Evolutionary conservation across 306 rosid genomes (phyloP).

Genomic region (Erythrophleum fordii): DNA sequence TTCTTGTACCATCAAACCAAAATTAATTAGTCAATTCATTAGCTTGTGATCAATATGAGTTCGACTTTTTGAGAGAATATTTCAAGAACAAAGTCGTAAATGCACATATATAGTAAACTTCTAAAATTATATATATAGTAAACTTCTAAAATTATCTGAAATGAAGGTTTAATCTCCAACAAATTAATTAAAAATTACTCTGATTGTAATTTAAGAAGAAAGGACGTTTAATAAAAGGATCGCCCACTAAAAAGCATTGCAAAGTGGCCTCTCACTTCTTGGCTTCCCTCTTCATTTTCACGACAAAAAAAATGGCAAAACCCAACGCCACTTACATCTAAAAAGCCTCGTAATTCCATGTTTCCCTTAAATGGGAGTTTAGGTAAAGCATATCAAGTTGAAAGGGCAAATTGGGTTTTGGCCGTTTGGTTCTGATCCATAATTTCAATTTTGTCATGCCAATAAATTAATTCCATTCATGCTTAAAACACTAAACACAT

Average conservation of each 20-base stretch:
- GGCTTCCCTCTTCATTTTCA: constrained; percentile 34
- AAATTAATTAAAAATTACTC: not conserved
- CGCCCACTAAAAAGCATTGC: not conserved
- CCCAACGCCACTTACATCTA: constrained; percentile 2
- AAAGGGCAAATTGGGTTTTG: constrained; percentile 14
- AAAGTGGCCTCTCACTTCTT: constrained; percentile 24
- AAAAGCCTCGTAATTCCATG: not conserved
- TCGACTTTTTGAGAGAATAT: no score
- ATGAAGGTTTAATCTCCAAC: not conserved
- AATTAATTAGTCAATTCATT: no score
- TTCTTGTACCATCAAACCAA: not conserved
- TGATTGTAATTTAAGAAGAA: not conserved
- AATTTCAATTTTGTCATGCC: not conserved
- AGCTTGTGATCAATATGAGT: no score
- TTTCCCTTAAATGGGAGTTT: constrained; percentile 12
- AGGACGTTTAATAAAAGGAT: constrained; percentile 4
- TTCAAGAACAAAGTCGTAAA: no score
- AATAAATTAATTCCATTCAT: constrained; percentile 21
- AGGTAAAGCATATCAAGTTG: not conserved
- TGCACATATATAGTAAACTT: not conserved
- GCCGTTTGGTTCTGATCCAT: not conserved
- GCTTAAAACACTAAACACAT: not conserved
- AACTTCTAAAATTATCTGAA: not conserved
- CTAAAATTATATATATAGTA: not conserved
- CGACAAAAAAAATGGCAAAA: not conserved